Evolutionary conservation across 805 yeast species (phyloP), one percentile per base, ranked within the genome.

Genomic region (Dipodascus geniculatus): DNA sequence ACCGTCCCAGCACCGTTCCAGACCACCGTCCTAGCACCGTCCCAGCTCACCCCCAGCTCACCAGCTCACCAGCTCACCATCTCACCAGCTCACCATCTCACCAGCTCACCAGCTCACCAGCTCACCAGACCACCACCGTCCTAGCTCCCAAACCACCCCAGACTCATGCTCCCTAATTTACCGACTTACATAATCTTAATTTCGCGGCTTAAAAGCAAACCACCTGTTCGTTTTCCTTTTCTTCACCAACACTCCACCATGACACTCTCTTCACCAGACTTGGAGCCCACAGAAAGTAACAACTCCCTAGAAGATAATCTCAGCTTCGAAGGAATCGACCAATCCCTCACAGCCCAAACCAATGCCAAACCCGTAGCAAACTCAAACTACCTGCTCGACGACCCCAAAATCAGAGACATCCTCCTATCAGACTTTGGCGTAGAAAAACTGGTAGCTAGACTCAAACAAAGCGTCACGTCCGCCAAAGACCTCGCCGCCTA

Each of bases 401-500:
- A 67, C 56, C 68, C 68, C 42, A 63, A 63, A 49, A 57, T 68
- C 20, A 59, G 62, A 49, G 70, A 67, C 52, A 64, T 67, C 48
- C 55, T 68, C 48, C 59, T 65, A 33, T 62, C 68, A 2, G 72
- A 68, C 50, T 75, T 81, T 3, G 86, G 95, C 1, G 77, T 88
- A 52, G 93, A 85, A 56, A 75, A 87, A 0, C 72, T 91, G 20
- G 72, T 90, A 51, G 70, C 75, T 1, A 75, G 95, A 48, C 74
- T 90, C 54, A 91, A 91, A 68, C 91, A 84, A 66, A 81, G 90
- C 55, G 74, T 90, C 48, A 75, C 76, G 56, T 82, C 95, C 0
- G 83, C 95, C 58, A 96, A 89, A 63, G 98, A 93, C 64, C 83
- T 88, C 60, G 74, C 87, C 24, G 80, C 80, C 60, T 93, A 80